Evolutionary conservation across 352 stramenopile species (phyloP).

Genomic region (Peronospora farinosa): DNA sequence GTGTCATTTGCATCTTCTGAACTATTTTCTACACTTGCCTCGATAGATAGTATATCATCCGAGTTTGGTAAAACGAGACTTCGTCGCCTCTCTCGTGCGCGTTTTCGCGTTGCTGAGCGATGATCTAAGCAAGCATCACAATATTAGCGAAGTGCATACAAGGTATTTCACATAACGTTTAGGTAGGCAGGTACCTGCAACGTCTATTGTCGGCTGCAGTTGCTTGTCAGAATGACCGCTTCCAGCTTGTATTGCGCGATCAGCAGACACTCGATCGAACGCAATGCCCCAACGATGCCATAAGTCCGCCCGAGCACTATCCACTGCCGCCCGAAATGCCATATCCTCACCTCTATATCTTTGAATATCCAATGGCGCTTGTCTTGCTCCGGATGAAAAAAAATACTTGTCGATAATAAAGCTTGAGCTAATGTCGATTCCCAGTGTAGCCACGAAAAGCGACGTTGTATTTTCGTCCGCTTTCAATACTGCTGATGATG

Average conservation of each 20-base stretch:
- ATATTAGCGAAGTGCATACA: neutral
- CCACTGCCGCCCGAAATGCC: constrained; percentile 19
- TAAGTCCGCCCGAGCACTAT: constrained; percentile 18
- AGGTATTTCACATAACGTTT: neutral
- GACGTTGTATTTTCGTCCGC: neutral
- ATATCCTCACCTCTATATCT: constrained; percentile 6
- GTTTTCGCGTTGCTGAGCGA: constrained; percentile 20
- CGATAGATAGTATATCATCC: constrained; percentile 17
- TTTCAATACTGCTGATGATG: neutral
- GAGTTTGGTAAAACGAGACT: constrained; percentile 28
- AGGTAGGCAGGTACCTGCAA: constrained; percentile 9
- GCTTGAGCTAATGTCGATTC: constrained; percentile 37
- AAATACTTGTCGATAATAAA: constrained; percentile 37
- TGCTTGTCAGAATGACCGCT: neutral
- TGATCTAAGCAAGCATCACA: constrained; percentile 5
- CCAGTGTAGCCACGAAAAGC: constrained; percentile 21
- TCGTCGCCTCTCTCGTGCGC: constrained; percentile 22
- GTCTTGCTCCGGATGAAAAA: constrained; percentile 13
- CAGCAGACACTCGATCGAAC: constrained; percentile 6
- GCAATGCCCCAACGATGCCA: constrained; percentile 21
- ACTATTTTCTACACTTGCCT: neutral
- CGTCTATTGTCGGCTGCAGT: neutral
- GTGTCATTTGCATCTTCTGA: constrained; percentile 4
- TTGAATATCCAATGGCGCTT: constrained; percentile 2
- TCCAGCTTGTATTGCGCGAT: neutral